These are phyloP conservation scores for Bruguiera gymnorhiza DNA, from an alignment of 345 rosid species.

Conservation along the genomic window DNA sequence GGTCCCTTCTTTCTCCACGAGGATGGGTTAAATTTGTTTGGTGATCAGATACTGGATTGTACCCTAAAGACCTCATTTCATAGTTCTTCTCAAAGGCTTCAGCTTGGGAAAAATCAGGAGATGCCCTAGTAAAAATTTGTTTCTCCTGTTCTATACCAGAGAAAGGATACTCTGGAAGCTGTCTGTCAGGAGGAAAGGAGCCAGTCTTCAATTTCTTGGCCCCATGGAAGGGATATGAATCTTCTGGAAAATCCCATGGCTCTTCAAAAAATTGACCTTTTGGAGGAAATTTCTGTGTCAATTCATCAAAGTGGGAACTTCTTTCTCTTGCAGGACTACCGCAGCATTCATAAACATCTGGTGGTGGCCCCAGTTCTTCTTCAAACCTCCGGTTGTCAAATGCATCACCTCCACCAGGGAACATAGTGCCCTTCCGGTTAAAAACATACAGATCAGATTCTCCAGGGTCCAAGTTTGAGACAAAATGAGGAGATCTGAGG, in stretches of 20 bases:
- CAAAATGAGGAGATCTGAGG: constrained; percentile 38
- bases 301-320: constrained; percentile 41
- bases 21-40: constrained; percentile 27
- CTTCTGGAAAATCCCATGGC: constrained; percentile 75
- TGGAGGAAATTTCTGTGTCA: constrained; percentile 37
- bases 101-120: constrained; percentile 51
- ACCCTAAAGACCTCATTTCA: constrained; percentile 39
- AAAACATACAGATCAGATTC: constrained; percentile 48
- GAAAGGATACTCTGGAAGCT: constrained; percentile 61
- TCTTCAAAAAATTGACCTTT: constrained; percentile 54
- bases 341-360: constrained; percentile 42
- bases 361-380: constrained; percentile 31
- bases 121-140: constrained; percentile 37
- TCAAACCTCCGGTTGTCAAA: constrained; percentile 39
- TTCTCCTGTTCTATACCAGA: constrained; percentile 59
- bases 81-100: constrained; percentile 45
- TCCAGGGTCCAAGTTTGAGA: constrained; percentile 38
- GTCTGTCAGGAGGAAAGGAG: constrained; percentile 57
- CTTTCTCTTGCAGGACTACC: constrained; percentile 58
- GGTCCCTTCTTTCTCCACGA: constrained; percentile 44
- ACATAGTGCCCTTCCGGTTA: constrained; percentile 44
- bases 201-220: constrained; percentile 65
- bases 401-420: constrained; percentile 43
- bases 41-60: constrained; percentile 47
- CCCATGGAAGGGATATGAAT: constrained; percentile 50